Evolutionary conservation across 2,329 filamentous ascomycete genomes (phyloP).

Genomic region (Cadophora sp.): DNA sequence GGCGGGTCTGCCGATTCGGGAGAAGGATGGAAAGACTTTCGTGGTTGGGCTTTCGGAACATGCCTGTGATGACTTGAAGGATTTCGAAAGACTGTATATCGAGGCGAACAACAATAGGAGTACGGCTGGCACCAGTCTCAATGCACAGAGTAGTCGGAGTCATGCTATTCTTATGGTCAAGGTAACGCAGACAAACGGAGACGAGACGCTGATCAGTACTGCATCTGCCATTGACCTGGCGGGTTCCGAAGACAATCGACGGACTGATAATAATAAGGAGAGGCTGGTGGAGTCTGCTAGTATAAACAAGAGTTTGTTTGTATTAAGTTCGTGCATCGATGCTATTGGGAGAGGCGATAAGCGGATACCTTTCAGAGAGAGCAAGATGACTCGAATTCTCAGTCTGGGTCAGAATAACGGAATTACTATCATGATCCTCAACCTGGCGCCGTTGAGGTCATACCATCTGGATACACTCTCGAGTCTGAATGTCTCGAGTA

Average conservation of each 20-base stretch:
- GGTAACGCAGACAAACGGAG: slow-evolving; percentile 75
- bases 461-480: slow-evolving; percentile 95
- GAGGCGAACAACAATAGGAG: slow-evolving; percentile 91
- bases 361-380: slow-evolving; percentile 72
- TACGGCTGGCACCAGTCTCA: slow-evolving; percentile 89
- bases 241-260: slow-evolving; percentile 92
- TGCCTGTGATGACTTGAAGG: slow-evolving; percentile 82
- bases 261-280: slow-evolving; percentile 93
- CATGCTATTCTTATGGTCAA: slow-evolving; percentile 93
- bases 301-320: slow-evolving; percentile 97
- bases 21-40: slow-evolving; percentile 85
- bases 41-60: slow-evolving; percentile 87
- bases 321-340: slow-evolving; percentile 93
- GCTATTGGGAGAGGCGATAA: slow-evolving; percentile 79
- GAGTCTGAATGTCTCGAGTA: slow-evolving; percentile 92
- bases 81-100: slow-evolving; percentile 89
- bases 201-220: slow-evolving; percentile 76
- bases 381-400: slow-evolving; percentile 93
- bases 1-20: slow-evolving; percentile 80
- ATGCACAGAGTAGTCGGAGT: slow-evolving; percentile 87
- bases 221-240: slow-evolving; percentile 94
- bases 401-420: slow-evolving; percentile 94
- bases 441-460: slow-evolving; percentile 87
- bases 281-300: slow-evolving; percentile 92
- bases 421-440: slow-evolving; percentile 95